These are phyloP conservation scores for Eugenia klotzschiana DNA, from an alignment of 441 rosid genomes.

Conservation along the genomic window DNA sequence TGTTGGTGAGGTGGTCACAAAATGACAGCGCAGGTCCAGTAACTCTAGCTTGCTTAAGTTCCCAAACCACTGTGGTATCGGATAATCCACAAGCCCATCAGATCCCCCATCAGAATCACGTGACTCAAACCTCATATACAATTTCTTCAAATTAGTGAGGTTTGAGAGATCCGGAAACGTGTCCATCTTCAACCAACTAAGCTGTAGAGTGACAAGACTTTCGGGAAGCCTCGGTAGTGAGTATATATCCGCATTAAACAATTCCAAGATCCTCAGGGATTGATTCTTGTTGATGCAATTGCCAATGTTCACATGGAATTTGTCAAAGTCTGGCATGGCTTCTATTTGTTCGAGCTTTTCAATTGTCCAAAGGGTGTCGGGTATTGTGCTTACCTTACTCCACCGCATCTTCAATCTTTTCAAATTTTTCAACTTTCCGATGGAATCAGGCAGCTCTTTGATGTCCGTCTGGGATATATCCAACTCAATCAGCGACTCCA, in stretches of 20 bases:
- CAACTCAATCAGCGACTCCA: not conserved
- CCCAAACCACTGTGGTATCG: not conserved
- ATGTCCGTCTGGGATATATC: fast-evolving
- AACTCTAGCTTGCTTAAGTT: not conserved
- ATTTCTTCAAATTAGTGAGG: not conserved
- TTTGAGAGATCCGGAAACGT: not conserved
- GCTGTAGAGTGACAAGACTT: not conserved
- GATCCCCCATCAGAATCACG: fast-evolving
- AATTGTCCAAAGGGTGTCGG: not conserved
- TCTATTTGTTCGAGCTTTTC: not conserved
- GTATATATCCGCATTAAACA: fast-evolving
- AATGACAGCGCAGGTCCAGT: fast-evolving
- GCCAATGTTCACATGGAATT: not conserved
- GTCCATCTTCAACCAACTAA: fast-evolving
- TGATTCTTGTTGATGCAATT: not conserved
- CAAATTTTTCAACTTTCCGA: not conserved
- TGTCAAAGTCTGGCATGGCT: too few relatives aligned
- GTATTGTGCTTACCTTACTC: fast-evolving
- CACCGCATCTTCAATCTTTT: not conserved
- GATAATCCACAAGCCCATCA: not conserved
- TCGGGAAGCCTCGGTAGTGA: not conserved
- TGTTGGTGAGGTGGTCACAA: not conserved
- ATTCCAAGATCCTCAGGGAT: not conserved
- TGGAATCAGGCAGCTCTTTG: not conserved
- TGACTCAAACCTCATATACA: fast-evolving